These are phyloP conservation scores for Psilocybe cyanescens DNA, from an alignment of 768 basidiomycete genomes.

Conservation along the genomic window DNA sequence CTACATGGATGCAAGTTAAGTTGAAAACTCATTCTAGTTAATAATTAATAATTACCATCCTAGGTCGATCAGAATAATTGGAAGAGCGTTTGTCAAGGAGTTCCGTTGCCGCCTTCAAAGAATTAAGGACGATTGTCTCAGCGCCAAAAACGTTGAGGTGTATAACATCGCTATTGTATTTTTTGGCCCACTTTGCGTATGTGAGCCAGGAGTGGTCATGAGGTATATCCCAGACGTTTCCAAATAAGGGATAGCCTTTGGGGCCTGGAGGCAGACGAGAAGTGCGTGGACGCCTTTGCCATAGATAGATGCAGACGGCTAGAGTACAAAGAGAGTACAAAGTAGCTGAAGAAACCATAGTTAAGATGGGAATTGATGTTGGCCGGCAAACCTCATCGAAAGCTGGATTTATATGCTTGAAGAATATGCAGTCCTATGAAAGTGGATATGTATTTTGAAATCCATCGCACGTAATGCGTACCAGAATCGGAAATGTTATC, in stretches of 20 bases:
- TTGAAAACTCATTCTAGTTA: neutral
- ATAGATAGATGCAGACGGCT: neutral
- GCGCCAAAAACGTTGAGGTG: slow-evolving; percentile 39
- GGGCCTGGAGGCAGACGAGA: slow-evolving; percentile 37
- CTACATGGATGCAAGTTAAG: slow-evolving; percentile 12
- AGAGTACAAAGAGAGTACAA: neutral
- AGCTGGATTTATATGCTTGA: neutral
- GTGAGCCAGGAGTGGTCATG: slow-evolving; percentile 31
- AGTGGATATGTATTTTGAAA: neutral
- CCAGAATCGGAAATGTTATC: neutral
- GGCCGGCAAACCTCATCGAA: neutral
- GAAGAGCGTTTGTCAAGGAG: slow-evolving; percentile 47
- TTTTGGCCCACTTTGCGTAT: slow-evolving; percentile 34
- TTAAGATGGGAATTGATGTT: neutral
- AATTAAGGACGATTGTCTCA: slow-evolving; percentile 43
- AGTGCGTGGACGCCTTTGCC: neutral
- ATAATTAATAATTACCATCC: slow-evolving; percentile 23
- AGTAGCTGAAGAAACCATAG: neutral
- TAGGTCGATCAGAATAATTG: slow-evolving; percentile 48
- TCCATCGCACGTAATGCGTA: neutral
- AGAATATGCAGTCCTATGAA: neutral
- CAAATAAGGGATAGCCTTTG: slow-evolving; percentile 34
- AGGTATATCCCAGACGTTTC: slow-evolving; percentile 35
- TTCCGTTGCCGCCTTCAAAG: slow-evolving; percentile 40
- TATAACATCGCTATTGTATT: slow-evolving; percentile 30